These are phyloP conservation scores for Croton laevigatus DNA, from an alignment of 441 rosid genomes.

Conservation along the genomic window DNA sequence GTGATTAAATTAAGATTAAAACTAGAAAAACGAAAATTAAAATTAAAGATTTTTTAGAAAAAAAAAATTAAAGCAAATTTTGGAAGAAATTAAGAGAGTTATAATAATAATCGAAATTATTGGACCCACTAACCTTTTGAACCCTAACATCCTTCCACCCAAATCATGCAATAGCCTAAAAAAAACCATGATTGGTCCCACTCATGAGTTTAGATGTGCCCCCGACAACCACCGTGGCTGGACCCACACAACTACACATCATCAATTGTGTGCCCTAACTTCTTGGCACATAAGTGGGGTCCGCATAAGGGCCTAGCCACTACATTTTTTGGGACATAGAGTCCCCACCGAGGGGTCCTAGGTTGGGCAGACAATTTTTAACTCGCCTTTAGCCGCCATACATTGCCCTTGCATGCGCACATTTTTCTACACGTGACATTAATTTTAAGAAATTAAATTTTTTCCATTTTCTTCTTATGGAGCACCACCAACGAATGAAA, in stretches of 20 bases:
- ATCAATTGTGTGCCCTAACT: slow-evolving; percentile 50
- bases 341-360: slow-evolving; percentile 35
- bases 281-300: slow-evolving; percentile 36
- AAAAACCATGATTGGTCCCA: slow-evolving; percentile 41
- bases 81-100: too few species aligned
- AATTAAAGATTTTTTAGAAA: too few species aligned
- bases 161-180: slow-evolving; percentile 32
- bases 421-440: slow-evolving; percentile 30
- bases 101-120: slow-evolving; percentile 19
- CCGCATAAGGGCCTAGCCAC: slow-evolving; percentile 6
- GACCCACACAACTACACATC: slow-evolving; percentile 49
- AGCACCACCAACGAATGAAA: slow-evolving; percentile 32
- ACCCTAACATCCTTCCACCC: slow-evolving; percentile 24
- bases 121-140: slow-evolving; percentile 27
- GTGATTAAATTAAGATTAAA: too few species aligned
- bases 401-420: slow-evolving; percentile 47
- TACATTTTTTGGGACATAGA: slow-evolving; percentile 26
- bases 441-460: background rate
- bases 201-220: slow-evolving; percentile 32
- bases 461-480: background rate
- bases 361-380: slow-evolving; percentile 29
- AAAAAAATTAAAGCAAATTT: too few species aligned
- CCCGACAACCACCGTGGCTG: slow-evolving; percentile 51
- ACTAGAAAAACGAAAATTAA: too few species aligned
- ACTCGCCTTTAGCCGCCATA: slow-evolving; percentile 57